A percentile compares a stretch with the other conserved stretches of the same genome.
Evolutionary conservation across 164 flowering plant species (phyloP).

Genomic region (Amborella trichopoda): DNA sequence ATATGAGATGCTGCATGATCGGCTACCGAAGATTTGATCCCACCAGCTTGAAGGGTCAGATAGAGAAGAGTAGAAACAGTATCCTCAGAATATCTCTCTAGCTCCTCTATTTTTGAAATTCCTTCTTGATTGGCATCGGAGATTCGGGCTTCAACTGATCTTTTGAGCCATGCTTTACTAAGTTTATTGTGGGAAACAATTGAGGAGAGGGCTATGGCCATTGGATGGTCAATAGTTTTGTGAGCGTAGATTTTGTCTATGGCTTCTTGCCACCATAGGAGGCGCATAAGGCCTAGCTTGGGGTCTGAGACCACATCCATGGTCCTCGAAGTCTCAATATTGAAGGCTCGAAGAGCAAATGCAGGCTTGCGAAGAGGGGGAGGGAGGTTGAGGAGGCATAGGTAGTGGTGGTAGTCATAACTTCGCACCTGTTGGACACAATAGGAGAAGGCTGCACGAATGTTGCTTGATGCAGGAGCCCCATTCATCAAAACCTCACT

Average conservation of each 20-base stretch:
- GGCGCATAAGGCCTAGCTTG: constrained; percentile 86
- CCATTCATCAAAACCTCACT: constrained; percentile 52
- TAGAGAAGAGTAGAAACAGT: constrained; percentile 77
- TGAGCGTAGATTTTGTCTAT: constrained; percentile 72
- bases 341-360: constrained; percentile 89
- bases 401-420: constrained; percentile 95
- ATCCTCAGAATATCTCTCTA: constrained; percentile 87
- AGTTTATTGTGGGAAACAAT: constrained; percentile 50
- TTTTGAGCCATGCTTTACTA: constrained; percentile 76
- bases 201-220: constrained; percentile 69
- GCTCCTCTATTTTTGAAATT: constrained; percentile 53
- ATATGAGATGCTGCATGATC: constrained; percentile 98
- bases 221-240: constrained; percentile 76
- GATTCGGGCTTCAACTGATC: constrained; percentile 91
- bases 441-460: constrained; percentile 73
- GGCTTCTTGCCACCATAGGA: constrained; percentile 99
- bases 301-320: constrained; percentile 98
- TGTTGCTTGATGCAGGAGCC: constrained; percentile 20
- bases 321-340: constrained; percentile 85
- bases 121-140: constrained; percentile 74
- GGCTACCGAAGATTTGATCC: constrained; percentile 77
- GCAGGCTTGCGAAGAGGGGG: constrained; percentile 75
- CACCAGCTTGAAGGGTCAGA: constrained; percentile 82
- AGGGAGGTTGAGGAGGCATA: constrained; percentile 91
- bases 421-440: constrained; percentile 92